Evolutionary conservation across 257 asterid species (phyloP).

Genomic region (Solanum ossicruentum): DNA sequence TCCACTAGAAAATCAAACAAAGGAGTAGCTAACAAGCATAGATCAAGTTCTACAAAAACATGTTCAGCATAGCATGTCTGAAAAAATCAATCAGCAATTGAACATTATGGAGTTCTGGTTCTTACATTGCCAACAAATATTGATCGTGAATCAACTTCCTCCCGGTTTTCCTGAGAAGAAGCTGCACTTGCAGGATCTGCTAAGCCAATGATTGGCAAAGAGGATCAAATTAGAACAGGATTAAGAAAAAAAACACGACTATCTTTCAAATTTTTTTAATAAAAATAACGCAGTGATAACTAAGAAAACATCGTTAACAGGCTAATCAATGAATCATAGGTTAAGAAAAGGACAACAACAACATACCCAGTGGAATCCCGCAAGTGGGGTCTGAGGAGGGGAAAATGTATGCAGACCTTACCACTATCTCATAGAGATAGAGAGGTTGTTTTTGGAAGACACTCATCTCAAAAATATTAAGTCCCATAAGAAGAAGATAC

Average conservation of each 20-base stretch:
- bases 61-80: not conserved
- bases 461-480: no score
- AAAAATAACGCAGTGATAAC: not conserved
- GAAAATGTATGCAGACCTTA: no score
- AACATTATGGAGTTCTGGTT: not conserved
- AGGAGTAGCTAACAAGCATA: not conserved
- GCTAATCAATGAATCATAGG: not conserved
- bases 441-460: no score
- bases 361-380: no score
- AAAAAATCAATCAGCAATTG: not conserved
- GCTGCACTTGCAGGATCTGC: conserved; percentile 74
- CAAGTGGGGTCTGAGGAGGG: no score
- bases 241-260: not conserved
- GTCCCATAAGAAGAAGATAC: no score
- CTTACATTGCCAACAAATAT: conserved; percentile 96
- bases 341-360: not conserved
- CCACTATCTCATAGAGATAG: no score
- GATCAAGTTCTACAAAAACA: not conserved
- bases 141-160: conserved; percentile 81
- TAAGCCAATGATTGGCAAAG: not conserved
- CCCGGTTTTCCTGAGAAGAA: conserved; percentile 68
- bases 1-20: not conserved
- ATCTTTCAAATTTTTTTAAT: not conserved
- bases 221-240: not conserved
- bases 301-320: not conserved